phyloP scores from a whole-genome alignment of 768 basidiomycete species.

The Pleurotus eryngii region DNA sequence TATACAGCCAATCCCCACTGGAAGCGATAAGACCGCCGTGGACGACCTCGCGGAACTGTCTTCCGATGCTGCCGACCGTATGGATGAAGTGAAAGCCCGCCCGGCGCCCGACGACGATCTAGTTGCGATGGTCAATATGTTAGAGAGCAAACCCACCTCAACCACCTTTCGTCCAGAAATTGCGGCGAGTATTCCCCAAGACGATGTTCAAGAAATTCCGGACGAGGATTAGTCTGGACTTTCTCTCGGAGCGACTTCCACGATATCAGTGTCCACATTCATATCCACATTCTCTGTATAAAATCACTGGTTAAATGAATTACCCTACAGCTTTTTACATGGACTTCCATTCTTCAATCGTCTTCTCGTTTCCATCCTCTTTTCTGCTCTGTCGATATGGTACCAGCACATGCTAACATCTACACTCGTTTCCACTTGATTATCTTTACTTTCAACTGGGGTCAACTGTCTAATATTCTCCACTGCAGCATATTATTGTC shows the following conservation, averaged over 20 bases:
- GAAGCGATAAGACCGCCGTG: slow-evolving; percentile 2
- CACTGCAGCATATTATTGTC: slow-evolving; percentile 7
- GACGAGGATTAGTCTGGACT: slow-evolving; percentile 39
- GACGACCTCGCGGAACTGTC: slow-evolving; percentile 7
- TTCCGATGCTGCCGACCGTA: slow-evolving; percentile 13
- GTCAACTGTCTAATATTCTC: neutral
- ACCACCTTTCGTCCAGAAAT: slow-evolving; percentile 39
- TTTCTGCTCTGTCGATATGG: too few relatives aligned
- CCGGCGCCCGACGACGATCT: slow-evolving; percentile 38
- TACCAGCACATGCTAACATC: neutral
- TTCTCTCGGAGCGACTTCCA: neutral
- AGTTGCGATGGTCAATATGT: slow-evolving; percentile 65
- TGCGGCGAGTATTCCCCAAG: slow-evolving; percentile 50
- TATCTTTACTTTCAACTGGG: neutral
- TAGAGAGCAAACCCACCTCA: slow-evolving; percentile 41
- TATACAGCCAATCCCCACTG: neutral
- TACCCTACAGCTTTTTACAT: neutral
- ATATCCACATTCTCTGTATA: neutral
- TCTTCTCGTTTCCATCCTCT: neutral
- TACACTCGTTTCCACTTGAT: slow-evolving; percentile 6
- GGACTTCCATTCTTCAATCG: neutral
- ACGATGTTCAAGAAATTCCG: slow-evolving; percentile 47
- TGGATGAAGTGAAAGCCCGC: slow-evolving; percentile 13
- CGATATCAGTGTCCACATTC: neutral
- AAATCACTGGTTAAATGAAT: neutral